These are phyloP conservation scores for Pseudonitzschia delicatissima DNA, from an alignment of 108 stramenopile species.

Conservation along the genomic window DNA sequence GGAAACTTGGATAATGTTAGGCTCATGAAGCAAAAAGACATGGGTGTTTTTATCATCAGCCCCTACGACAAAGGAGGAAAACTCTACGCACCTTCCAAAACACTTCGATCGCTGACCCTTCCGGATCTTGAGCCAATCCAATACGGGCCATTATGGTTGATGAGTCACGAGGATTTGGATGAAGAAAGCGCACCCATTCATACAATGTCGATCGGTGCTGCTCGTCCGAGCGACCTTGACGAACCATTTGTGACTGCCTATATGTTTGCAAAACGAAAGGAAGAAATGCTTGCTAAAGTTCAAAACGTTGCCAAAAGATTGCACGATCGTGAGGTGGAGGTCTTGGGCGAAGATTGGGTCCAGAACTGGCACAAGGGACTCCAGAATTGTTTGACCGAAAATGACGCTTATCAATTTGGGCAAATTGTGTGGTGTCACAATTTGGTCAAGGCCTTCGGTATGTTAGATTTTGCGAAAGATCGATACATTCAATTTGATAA, in stretches of 20 bases:
- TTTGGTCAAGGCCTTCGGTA: conserved; percentile 62
- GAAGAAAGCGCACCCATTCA: conserved; percentile 39
- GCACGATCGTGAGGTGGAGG: conserved; percentile 44
- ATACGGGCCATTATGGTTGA: conserved; percentile 62
- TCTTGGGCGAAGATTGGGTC: conserved; percentile 71
- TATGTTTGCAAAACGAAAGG: conserved; percentile 22
- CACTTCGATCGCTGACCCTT: conserved; percentile 58
- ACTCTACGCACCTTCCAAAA: conserved; percentile 66
- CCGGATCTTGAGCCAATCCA: conserved; percentile 80
- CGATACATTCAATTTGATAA: conserved; percentile 54
- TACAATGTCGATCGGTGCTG: conserved; percentile 73
- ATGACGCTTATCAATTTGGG: background rate
- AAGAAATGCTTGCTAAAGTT: conserved; percentile 32
- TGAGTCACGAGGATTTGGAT: conserved; percentile 39
- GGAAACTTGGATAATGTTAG: conserved; percentile 69
- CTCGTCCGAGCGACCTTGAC: conserved; percentile 72
- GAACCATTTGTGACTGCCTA: conserved; percentile 59
- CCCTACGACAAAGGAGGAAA: conserved; percentile 90
- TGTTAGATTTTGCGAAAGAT: conserved; percentile 75
- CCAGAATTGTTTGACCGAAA: background rate
- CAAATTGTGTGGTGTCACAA: conserved; percentile 83
- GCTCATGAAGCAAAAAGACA: conserved; percentile 65
- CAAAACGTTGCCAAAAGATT: conserved; percentile 42
- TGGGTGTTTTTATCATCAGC: conserved; percentile 49
- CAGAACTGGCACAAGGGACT: conserved; percentile 66